Conservation (phyloP, 164 flowering plant genomes). For the Akebia trifoliata region DNA sequence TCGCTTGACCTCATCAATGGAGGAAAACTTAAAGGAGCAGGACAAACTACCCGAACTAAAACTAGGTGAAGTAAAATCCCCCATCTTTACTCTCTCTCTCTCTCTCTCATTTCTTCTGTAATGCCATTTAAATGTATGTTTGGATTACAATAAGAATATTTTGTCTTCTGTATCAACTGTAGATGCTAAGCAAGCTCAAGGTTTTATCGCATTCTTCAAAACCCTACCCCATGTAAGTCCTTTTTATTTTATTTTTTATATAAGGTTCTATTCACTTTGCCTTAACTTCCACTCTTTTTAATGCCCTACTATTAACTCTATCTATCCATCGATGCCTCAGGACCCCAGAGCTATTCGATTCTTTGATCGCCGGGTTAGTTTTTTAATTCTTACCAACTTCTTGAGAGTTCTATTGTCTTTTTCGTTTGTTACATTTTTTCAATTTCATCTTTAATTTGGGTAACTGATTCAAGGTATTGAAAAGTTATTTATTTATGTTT, state of each 20-base stretch:
- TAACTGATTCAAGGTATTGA: too few relatives aligned
- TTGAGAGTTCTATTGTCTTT: background rate
- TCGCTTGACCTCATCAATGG: constrained; percentile 31
- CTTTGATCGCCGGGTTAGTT: constrained; percentile 88
- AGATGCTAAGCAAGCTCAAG: constrained; percentile 98
- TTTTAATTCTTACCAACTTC: constrained; percentile 3
- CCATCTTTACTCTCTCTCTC: constrained; percentile 9
- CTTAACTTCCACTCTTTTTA: background rate
- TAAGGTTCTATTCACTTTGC: background rate
- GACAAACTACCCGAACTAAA: constrained; percentile 92
- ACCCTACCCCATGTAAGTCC: constrained; percentile 65
- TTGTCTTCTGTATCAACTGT: background rate
- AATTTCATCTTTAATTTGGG: background rate
- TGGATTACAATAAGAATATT: background rate
- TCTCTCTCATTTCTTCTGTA: background rate
- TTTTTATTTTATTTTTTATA: background rate
- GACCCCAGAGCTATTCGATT: constrained; percentile 81
- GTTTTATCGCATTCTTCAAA: constrained; percentile 90
- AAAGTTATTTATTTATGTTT: too few relatives aligned
- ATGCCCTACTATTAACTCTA: constrained; percentile 4
- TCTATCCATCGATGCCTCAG: constrained; percentile 34
- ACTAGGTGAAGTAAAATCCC: constrained; percentile 45
- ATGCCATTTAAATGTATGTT: background rate
- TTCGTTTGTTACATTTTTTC: background rate
- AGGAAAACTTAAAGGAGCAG: constrained; percentile 40